A percentile compares a stretch with the other conserved stretches of the same genome.
Evolutionary conservation across 495 filamentous ascomycete genomes (phyloP).

Genomic region (Penicillium salamii): DNA sequence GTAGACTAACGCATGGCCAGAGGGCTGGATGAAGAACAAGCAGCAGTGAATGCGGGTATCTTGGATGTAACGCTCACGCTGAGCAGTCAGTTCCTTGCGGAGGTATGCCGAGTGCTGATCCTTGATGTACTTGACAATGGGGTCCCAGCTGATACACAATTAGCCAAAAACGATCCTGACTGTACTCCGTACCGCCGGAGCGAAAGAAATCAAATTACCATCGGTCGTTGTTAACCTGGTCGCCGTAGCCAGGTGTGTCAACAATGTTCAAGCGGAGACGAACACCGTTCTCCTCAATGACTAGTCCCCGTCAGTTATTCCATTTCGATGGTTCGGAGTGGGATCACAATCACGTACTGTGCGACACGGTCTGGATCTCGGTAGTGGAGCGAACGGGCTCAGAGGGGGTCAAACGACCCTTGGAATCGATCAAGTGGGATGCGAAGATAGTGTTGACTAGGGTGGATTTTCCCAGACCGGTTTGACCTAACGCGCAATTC

Average conservation of each 20-base stretch:
- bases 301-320: conserved; percentile 35
- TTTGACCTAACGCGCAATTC: conserved; percentile 68
- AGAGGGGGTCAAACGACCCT: conserved; percentile 86
- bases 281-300: conserved; percentile 96
- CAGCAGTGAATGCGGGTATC: conserved; percentile 99
- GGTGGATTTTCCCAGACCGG: conserved; percentile 96
- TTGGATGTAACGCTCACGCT: conserved; percentile 98
- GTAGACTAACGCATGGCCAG: conserved; percentile 76
- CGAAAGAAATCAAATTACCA: conserved; percentile 45
- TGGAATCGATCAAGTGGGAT: conserved; percentile 98
- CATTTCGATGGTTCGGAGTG: not conserved
- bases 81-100: conserved; percentile 98
- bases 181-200: too few species aligned
- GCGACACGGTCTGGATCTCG: conserved; percentile 95
- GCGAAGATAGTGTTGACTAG: conserved; percentile 99
- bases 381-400: conserved; percentile 93
- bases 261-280: conserved; percentile 77
- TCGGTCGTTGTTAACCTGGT: conserved; percentile 80
- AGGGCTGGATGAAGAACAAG: conserved; percentile 99
- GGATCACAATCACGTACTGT: conserved; percentile 53
- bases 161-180: too few species aligned
- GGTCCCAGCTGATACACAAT: conserved; percentile 62
- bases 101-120: conserved; percentile 99
- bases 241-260: conserved; percentile 76
- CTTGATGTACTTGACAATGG: conserved; percentile 99